Evolutionary conservation across 2,329 filamentous ascomycete species (phyloP).

Genomic region (Tolypocladium pustulatum): DNA sequence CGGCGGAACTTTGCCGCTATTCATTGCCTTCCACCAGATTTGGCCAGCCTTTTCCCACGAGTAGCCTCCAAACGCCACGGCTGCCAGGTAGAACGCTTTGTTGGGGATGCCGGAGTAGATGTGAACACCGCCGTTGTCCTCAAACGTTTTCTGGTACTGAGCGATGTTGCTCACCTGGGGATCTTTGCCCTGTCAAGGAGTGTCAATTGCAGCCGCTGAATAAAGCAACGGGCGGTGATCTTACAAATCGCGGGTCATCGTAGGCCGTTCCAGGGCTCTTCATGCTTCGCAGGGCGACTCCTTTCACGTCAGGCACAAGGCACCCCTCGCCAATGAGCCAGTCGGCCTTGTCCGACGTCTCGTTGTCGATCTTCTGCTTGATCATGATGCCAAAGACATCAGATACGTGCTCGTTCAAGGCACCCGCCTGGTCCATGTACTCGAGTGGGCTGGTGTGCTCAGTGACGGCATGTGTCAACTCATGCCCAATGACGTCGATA

Average conservation of each 20-base stretch:
- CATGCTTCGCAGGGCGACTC: constrained; percentile 42
- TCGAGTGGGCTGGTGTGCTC: constrained; percentile 38
- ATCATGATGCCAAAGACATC: constrained; percentile 48
- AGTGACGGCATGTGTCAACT: constrained; percentile 45
- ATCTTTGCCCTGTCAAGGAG: constrained; percentile 33
- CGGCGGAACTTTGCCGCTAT: constrained; percentile 27
- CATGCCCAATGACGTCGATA: constrained; percentile 47
- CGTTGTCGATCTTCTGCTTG: constrained; percentile 39
- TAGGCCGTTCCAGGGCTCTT: constrained; percentile 43
- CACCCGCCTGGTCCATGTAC: constrained; percentile 41
- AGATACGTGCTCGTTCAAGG: constrained; percentile 45
- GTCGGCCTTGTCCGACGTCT: constrained; percentile 34
- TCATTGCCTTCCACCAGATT: constrained; percentile 42
- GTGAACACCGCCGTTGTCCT: constrained; percentile 45
- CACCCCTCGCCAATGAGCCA: constrained; percentile 46
- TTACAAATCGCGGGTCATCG: constrained; percentile 37
- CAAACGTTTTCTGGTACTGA: constrained; percentile 24
- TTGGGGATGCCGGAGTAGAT: constrained; percentile 48
- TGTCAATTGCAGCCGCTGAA: not conserved
- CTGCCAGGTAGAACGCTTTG: constrained; percentile 41
- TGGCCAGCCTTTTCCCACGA: constrained; percentile 43
- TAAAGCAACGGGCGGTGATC: constrained; percentile 11
- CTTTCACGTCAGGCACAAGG: constrained; percentile 38
- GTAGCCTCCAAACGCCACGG: constrained; percentile 37
- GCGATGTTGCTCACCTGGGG: constrained; percentile 39